phyloP scores from a whole-genome alignment of 2,329 filamentous ascomycete species.

The Talaromyces pinophilus region DNA sequence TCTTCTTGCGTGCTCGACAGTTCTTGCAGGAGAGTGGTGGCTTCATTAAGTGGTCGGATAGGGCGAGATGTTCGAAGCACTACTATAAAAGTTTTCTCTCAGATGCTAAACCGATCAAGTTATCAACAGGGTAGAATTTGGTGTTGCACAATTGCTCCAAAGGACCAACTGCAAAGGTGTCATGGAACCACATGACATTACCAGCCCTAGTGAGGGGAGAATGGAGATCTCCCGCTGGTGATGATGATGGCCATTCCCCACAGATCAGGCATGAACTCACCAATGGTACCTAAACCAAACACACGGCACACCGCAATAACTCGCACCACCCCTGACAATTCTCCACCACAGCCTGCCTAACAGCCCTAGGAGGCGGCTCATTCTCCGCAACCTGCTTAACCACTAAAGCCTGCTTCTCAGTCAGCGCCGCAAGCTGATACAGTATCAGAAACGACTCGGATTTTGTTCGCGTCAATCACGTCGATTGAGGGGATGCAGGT shows the following conservation, averaged over 20 bases:
- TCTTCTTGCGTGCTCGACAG: constrained; percentile 25
- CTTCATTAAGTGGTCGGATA: constrained; percentile 19
- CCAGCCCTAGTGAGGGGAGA: too few species aligned
- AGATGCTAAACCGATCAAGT: neutral
- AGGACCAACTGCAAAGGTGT: neutral
- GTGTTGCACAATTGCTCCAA: neutral
- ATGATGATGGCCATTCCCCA: too few species aligned
- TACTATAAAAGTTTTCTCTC: neutral
- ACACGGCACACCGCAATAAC: neutral
- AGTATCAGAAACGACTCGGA: neutral
- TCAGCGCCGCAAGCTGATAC: neutral
- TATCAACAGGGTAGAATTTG: neutral
- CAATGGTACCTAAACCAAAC: too few species aligned
- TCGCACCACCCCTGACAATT: neutral
- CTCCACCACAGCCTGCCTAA: neutral
- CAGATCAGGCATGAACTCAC: too few species aligned
- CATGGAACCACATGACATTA: neutral
- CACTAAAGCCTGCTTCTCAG: neutral
- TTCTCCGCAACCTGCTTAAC: neutral
- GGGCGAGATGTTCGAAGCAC: neutral
- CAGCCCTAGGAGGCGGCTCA: neutral
- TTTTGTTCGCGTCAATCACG: neutral
- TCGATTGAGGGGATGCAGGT: neutral
- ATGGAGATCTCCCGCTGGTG: too few species aligned
- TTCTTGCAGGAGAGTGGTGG: constrained; percentile 25